Conservation (phyloP, 169 alveolate genomes). For the Amoebophrya sp. region DNA sequence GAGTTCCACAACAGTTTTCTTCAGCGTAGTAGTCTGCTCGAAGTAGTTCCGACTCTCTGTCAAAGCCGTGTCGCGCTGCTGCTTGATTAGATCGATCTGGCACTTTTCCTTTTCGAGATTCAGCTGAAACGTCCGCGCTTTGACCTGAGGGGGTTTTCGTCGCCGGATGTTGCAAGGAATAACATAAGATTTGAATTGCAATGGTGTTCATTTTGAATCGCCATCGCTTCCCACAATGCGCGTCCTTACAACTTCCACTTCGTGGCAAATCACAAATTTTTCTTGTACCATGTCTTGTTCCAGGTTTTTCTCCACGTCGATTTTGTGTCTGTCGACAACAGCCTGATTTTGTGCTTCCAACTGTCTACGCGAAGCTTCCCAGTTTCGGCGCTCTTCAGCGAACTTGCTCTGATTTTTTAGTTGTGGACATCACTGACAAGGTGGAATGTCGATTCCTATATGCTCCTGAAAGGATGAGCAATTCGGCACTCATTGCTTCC, state of each 20-base stretch:
- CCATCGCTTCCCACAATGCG: no score
- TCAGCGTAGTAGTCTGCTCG: not conserved
- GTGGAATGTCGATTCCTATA: no score
- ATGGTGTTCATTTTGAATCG: no score
- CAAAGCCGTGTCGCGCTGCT: not conserved
- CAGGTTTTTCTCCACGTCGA: slow-evolving; percentile 5
- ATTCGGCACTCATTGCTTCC: no score
- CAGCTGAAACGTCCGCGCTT: not conserved
- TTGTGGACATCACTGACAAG: no score
- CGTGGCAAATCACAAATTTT: no score
- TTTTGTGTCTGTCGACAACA: not conserved
- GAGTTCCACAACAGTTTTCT: not conserved
- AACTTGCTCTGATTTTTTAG: not conserved
- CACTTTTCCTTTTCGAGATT: not conserved
- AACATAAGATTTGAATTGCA: no score
- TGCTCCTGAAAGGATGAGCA: no score
- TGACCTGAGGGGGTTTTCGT: not conserved
- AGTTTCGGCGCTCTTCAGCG: not conserved
- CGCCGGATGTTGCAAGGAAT: no score
- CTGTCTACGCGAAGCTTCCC: not conserved
- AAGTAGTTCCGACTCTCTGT: not conserved
- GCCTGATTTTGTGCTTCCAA: not conserved
- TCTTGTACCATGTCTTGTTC: not conserved
- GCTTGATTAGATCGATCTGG: not conserved
- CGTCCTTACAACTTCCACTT: no score